Percentiles rank a stretch among this genome's conserved stretches.
Evolutionary conservation across 345 rosid species (phyloP).

Genomic region (Salix dunnii): DNA sequence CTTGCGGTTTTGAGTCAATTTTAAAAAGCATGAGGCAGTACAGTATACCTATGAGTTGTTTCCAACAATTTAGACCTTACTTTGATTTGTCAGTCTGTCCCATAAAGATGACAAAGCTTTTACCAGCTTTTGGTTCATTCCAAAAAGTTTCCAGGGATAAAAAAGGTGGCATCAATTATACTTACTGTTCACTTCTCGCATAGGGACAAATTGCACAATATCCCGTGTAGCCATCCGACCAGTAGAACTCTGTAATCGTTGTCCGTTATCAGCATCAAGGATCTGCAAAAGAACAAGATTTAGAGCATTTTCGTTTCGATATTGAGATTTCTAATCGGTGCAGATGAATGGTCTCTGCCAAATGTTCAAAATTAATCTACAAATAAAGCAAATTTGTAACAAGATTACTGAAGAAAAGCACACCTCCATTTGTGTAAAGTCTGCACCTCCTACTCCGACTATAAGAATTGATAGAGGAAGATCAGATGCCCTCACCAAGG

Average conservation of each 20-base stretch:
- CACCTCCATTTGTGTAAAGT: constrained; percentile 91
- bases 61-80: neutral
- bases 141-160: neutral
- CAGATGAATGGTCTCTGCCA: neutral
- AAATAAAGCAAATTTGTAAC: neutral
- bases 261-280: constrained; percentile 82
- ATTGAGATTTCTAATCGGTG: neutral
- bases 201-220: constrained; percentile 81
- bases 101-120: too few relatives aligned
- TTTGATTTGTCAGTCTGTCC: neutral
- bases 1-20: neutral
- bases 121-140: neutral
- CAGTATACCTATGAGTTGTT: too few relatives aligned
- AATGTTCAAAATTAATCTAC: neutral
- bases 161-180: neutral
- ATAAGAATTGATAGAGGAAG: constrained; percentile 85
- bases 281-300: constrained; percentile 32
- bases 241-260: constrained; percentile 65
- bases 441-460: constrained; percentile 79
- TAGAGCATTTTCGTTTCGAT: neutral
- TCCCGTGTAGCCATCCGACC: constrained; percentile 80
- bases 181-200: constrained; percentile 76
- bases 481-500: constrained; percentile 85
- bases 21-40: neutral
- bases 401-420: neutral